Conservation (phyloP, 1,284 basidiomycete genomes). For the Rugosomyces carneus region DNA sequence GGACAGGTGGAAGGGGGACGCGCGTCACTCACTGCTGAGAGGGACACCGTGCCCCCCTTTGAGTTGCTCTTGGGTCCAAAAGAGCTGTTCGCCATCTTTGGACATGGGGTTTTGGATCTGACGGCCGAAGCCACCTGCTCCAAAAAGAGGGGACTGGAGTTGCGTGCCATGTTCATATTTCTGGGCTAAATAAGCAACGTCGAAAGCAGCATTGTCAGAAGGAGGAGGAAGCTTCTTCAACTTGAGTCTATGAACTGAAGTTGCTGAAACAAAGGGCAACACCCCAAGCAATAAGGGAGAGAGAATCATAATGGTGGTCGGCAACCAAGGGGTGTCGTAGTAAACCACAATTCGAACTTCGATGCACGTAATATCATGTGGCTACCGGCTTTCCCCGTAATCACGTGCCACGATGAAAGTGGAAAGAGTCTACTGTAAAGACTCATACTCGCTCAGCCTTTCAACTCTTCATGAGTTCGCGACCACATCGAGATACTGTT, state of each 20-base stretch:
- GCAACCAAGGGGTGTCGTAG: constrained; percentile 16
- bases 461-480: constrained; percentile 12
- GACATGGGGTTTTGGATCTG: constrained; percentile 43
- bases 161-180: constrained; percentile 81
- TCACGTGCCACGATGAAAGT: too few relatives aligned
- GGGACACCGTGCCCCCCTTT: constrained; percentile 87
- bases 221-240: constrained; percentile 75
- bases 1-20: neutral
- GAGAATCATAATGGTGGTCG: constrained; percentile 53
- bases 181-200: constrained; percentile 79
- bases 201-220: constrained; percentile 57
- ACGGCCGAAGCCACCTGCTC: constrained; percentile 69
- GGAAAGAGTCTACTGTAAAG: too few relatives aligned
- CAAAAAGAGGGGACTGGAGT: constrained; percentile 55
- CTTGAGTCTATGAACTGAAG: constrained; percentile 77
- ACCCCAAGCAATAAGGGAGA: constrained; percentile 53
- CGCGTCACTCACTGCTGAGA: constrained; percentile 68
- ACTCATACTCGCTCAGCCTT: too few relatives aligned
- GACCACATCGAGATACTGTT: constrained; percentile 14
- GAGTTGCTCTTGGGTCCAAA: constrained; percentile 78
- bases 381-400: too few relatives aligned
- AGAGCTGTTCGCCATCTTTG: constrained; percentile 58
- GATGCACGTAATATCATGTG: too few relatives aligned
- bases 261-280: constrained; percentile 65
- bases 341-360: constrained; percentile 12